Conservation (phyloP, 2,329 filamentous ascomycete genomes). For the Aureobasidium subglaciale region DNA sequence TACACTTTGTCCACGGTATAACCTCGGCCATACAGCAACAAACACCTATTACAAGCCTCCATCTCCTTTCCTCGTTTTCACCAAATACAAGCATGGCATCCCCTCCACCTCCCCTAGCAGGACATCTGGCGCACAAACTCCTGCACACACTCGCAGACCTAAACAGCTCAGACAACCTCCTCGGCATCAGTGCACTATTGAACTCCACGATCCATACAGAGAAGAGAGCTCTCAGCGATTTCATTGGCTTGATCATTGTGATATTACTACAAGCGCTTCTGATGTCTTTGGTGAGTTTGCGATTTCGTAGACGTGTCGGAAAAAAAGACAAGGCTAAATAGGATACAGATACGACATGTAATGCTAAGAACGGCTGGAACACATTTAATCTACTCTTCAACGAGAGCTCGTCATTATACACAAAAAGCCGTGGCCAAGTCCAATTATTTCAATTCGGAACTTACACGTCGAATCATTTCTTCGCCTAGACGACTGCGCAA, state of each 20-base stretch:
- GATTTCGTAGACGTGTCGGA: no score
- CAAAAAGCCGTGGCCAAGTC: neutral
- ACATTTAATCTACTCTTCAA: neutral
- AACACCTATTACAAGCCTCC: neutral
- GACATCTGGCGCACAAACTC: neutral
- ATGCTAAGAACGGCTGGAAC: neutral
- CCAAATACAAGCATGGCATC: neutral
- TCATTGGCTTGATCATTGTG: neutral
- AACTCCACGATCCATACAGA: neutral
- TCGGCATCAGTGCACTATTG: neutral
- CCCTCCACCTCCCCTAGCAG: neutral
- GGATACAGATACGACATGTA: neutral
- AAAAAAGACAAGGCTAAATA: no score
- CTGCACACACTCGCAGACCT: neutral
- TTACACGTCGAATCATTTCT: neutral
- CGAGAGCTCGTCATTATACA: neutral
- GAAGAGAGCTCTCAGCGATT: neutral
- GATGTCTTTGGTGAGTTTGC: neutral
- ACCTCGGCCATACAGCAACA: neutral
- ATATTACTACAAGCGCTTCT: neutral
- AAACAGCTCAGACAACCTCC: neutral
- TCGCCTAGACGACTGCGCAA: neutral
- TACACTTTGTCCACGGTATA: neutral
- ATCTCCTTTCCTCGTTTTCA: neutral
- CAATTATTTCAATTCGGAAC: neutral